Conservation (phyloP, 2,329 filamentous ascomycete species). For the Hypoxylon sp. region DNA sequence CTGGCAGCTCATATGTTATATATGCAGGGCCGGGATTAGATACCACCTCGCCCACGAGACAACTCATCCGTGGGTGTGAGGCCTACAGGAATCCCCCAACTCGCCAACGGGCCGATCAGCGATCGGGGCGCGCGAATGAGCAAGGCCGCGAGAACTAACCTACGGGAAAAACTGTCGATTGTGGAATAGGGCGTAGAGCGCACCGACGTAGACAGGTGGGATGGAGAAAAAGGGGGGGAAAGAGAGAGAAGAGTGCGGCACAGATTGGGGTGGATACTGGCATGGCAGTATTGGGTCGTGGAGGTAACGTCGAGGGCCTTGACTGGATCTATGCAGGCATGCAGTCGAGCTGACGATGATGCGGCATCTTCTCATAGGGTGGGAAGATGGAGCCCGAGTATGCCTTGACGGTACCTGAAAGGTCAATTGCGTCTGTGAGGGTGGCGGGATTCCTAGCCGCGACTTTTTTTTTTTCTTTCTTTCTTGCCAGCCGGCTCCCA, state of each 20-base stretch:
- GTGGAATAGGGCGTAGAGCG: slow-evolving; percentile 5
- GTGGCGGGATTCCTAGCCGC: slow-evolving; percentile 36
- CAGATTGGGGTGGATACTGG: slow-evolving; percentile 35
- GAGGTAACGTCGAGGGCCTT: slow-evolving; percentile 37
- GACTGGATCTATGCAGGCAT: slow-evolving; percentile 39
- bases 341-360: slow-evolving; percentile 42
- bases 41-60: slow-evolving; percentile 34
- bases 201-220: slow-evolving; percentile 14
- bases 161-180: not conserved
- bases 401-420: slow-evolving; percentile 38
- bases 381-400: slow-evolving; percentile 33
- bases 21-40: slow-evolving; percentile 35
- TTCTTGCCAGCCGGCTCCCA: slow-evolving; percentile 21
- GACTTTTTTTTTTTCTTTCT: no score
- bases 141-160: slow-evolving; percentile 11
- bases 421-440: slow-evolving; percentile 35
- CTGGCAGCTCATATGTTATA: slow-evolving; percentile 22
- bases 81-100: slow-evolving; percentile 25
- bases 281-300: slow-evolving; percentile 31
- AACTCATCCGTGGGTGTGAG: slow-evolving; percentile 33
- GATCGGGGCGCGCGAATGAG: slow-evolving; percentile 22
- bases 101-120: slow-evolving; percentile 35
- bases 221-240: not conserved
- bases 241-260: slow-evolving; percentile 8
- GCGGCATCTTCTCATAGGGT: slow-evolving; percentile 44